Base-by-base conservation (phyloP, 495 filamentous ascomycete species). In the Penicillium riverlandense region DNA sequence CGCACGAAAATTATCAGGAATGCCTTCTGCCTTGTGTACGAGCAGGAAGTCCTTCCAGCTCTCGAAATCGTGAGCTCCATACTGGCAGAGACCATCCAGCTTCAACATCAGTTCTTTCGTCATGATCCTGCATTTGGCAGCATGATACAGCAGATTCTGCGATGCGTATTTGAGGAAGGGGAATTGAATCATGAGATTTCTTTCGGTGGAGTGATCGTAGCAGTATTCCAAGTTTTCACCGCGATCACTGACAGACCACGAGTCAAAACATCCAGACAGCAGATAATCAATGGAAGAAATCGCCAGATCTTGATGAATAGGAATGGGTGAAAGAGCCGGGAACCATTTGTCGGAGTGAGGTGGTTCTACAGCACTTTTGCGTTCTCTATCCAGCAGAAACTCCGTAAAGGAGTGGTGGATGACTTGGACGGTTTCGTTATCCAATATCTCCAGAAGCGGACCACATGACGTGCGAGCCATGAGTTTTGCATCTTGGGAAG, bases 351-450 rank as follows among this genome's bases (percentile, higher is more conserved):
- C 30, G 47, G 15, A 16, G 1, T 16, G 15, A 16, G 15, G 15
- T 16, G 15, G 15, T 4, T 42, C 38, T 11, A 16, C 9, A 4
- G 9, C 29, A 2, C 2, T 29, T 16, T 33, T 41, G 27, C 48
- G 45, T 13, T 41, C 49, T 15, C 22, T 13, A 13, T 48, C 46
- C 12, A 49, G 45, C 12, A 78, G 60, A 53, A 67, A 78, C 44
- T 78, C 76, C 1, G 72, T 76, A 16, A 78, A 66, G n/a, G 74
- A 76, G 50, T 77, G 76, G 37, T 79, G 76, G 28, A 77, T 59
- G 6, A 77, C 60, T 11, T 49, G 66, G 12, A 78, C 58, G 0
- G 69, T 73, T 46, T 78, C 74, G 38, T 78, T 70, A 11, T 60
- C 55, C 2, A 70, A 54, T 22, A 78, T 63, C 42, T 77, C 68